Evolutionary conservation across 352 stramenopile genomes (phyloP).

Genomic region (Pythium insidiosum): DNA sequence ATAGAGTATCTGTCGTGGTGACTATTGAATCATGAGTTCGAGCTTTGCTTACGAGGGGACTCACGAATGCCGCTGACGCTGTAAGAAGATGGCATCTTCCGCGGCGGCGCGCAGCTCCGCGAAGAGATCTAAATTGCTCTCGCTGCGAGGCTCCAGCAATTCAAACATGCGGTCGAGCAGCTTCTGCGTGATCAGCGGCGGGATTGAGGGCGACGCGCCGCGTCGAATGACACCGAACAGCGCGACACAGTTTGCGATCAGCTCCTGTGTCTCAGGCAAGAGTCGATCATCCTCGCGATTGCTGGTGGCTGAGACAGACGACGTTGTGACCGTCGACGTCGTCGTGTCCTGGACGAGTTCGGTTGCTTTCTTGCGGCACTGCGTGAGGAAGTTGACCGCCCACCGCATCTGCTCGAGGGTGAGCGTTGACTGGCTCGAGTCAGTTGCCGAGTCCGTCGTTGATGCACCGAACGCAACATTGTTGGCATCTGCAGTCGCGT

Average conservation of each 20-base stretch:
- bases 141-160: conserved; percentile 37
- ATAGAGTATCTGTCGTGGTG: too few species aligned
- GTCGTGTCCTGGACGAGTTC: conserved; percentile 20
- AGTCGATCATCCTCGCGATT: background rate
- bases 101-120: conserved; percentile 29
- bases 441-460: too few species aligned
- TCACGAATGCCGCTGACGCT: conserved; percentile 5
- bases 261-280: conserved; percentile 31
- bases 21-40: too few species aligned
- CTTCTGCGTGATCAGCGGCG: conserved; percentile 44
- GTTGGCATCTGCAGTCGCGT: too few species aligned
- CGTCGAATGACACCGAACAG: conserved; percentile 42
- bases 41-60: too few species aligned
- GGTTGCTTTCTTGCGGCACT: conserved; percentile 30
- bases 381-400: conserved; percentile 47
- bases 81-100: conserved; percentile 25
- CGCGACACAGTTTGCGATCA: conserved; percentile 44
- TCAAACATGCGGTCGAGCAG: conserved; percentile 57
- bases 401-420: conserved; percentile 51
- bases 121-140: conserved; percentile 61
- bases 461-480: too few species aligned
- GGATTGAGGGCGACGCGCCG: conserved; percentile 19
- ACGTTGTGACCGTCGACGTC: background rate
- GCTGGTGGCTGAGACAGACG: background rate
- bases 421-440: too few species aligned